Percentiles rank a stretch among this genome's conserved stretches.
Evolutionary conservation across 352 stramenopile genomes (phyloP).

Genomic region (Phytophthora podocarpi): DNA sequence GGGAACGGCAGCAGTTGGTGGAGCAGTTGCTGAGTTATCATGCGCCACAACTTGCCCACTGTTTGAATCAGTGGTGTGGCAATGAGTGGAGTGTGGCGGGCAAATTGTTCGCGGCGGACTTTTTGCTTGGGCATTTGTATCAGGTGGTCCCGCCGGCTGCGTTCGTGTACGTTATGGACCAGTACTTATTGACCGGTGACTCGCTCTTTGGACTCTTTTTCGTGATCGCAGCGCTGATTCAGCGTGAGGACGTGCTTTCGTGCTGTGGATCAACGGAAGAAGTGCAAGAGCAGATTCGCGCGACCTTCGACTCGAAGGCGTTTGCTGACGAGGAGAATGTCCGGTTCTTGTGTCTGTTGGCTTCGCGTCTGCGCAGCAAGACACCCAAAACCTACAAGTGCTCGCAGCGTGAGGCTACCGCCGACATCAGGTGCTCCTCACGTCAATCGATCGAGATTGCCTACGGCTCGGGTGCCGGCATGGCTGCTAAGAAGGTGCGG

Average conservation of each 20-base stretch:
- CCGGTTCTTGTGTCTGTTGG: conserved; percentile 66
- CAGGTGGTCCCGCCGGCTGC: conserved; percentile 56
- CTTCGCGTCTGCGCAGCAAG: conserved; percentile 58
- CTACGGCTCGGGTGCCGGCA: conserved; percentile 42
- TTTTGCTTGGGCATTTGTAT: conserved; percentile 74
- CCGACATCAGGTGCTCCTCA: conserved; percentile 50
- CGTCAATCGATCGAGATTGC: conserved; percentile 63
- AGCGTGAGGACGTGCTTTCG: conserved; percentile 45
- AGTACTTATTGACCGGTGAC: conserved; percentile 77
- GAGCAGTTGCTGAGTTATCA: conserved; percentile 82
- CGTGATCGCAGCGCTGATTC: conserved; percentile 62
- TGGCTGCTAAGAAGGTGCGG: conserved; percentile 25
- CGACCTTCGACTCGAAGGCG: conserved; percentile 36
- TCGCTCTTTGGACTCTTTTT: conserved; percentile 76
- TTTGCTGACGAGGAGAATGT: conserved; percentile 49
- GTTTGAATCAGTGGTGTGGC: conserved; percentile 73
- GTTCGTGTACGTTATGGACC: conserved; percentile 81
- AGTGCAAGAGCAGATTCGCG: conserved; percentile 48
- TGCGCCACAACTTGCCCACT: conserved; percentile 66
- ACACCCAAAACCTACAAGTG: conserved; percentile 75
- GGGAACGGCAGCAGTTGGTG: conserved; percentile 65
- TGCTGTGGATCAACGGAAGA: conserved; percentile 36
- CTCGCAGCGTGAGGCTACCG: conserved; percentile 44
- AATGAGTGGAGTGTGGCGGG: conserved; percentile 71
- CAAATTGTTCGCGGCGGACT: conserved; percentile 53